These are phyloP conservation scores for Phytopythium delawarense DNA, from an alignment of 352 stramenopile genomes.

Conservation along the genomic window DNA sequence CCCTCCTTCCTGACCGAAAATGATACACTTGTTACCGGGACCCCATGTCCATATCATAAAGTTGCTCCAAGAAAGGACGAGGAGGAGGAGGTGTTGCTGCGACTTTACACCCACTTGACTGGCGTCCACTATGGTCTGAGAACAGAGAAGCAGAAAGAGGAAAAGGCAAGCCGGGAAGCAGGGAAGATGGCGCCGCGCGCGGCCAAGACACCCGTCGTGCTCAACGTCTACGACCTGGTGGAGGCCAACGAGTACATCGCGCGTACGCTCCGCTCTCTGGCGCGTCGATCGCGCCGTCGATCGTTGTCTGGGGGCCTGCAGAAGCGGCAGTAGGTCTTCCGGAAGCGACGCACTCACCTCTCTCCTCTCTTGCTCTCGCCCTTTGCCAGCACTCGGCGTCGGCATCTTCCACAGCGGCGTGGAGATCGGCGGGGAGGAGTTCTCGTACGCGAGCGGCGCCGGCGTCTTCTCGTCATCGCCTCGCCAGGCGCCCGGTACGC, in stretches of 20 bases:
- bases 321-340: neutral
- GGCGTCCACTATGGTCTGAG: neutral
- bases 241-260: constrained; percentile 88
- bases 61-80: neutral
- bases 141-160: neutral
- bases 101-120: neutral
- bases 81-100: neutral
- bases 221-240: constrained; percentile 93
- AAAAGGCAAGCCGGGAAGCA: neutral
- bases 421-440: constrained; percentile 90
- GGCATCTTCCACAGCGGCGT: constrained; percentile 92
- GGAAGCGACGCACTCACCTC: neutral
- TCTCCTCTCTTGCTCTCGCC: neutral
- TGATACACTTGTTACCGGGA: neutral
- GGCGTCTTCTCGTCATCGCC: constrained; percentile 86
- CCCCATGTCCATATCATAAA: neutral
- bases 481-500: constrained; percentile 54
- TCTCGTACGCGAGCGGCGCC: constrained; percentile 89
- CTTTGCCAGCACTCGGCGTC: constrained; percentile 56
- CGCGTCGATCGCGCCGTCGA: neutral
- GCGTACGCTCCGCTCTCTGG: constrained; percentile 29
- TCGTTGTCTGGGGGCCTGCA: neutral
- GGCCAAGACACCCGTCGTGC: constrained; percentile 61
- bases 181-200: constrained; percentile 35
- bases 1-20: neutral